Evolutionary conservation across 2,329 filamentous ascomycete genomes (phyloP).

Genomic region (Sporothrix variecibatus): DNA sequence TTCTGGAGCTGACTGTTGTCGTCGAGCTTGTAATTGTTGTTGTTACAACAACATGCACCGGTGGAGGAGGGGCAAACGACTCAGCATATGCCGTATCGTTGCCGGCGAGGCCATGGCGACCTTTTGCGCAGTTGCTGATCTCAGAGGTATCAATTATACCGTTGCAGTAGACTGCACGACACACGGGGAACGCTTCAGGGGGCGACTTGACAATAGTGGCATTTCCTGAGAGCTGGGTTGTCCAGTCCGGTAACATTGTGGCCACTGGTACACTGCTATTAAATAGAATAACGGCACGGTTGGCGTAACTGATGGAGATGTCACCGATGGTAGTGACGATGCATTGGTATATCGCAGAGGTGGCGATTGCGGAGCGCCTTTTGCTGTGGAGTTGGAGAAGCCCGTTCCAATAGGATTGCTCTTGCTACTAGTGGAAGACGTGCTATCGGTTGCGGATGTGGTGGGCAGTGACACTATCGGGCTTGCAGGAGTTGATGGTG

Average conservation of each 20-base stretch:
- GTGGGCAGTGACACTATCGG: not conserved
- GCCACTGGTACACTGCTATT: too few species aligned
- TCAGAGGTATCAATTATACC: not conserved
- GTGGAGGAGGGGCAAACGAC: too few species aligned
- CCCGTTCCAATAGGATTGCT: not conserved
- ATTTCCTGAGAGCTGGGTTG: not conserved
- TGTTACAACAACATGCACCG: not conserved
- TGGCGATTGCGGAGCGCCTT: not conserved
- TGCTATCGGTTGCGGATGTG: not conserved
- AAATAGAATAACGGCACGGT: not conserved
- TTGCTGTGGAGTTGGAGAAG: not conserved
- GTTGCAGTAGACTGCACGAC: not conserved
- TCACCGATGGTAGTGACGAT: not conserved
- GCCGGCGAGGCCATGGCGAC: too few species aligned
- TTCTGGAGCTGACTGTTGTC: not conserved
- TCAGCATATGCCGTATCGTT: too few species aligned
- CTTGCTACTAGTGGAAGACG: not conserved
- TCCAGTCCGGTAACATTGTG: not conserved
- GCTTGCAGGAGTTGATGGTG: not conserved
- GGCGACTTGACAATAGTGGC: not conserved
- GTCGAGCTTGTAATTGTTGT: not conserved
- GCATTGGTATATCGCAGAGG: not conserved
- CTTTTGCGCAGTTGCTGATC: not conserved
- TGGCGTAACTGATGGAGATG: not conserved
- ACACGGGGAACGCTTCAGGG: not conserved